Evolutionary conservation across 2,329 filamentous ascomycete genomes (phyloP).

Genomic region (Xylariomycetidae sp.): DNA sequence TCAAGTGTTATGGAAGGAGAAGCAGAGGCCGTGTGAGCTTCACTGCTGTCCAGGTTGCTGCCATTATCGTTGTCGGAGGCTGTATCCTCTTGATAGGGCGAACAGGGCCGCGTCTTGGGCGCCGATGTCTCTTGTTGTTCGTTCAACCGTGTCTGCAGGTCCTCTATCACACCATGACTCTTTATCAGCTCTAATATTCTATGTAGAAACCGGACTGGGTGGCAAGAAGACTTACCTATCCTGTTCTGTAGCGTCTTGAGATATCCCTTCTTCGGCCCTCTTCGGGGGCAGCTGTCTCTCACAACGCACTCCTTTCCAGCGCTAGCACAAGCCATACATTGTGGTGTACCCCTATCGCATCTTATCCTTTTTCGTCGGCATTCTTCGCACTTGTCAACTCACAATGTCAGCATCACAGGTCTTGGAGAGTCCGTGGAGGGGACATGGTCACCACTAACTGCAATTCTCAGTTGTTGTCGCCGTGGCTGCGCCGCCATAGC

Average conservation of each 20-base stretch:
- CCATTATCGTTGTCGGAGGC: background rate
- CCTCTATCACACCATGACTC: too few species aligned
- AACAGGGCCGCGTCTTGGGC: background rate
- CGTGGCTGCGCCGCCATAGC: too few species aligned
- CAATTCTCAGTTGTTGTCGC: too few species aligned
- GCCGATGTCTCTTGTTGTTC: slow-evolving; percentile 1
- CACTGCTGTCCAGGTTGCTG: background rate
- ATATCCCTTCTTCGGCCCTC: slow-evolving; percentile 10
- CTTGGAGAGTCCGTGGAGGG: too few species aligned
- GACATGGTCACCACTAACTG: too few species aligned
- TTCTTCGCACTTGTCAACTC: slow-evolving; percentile 4
- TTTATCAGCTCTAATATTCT: too few species aligned
- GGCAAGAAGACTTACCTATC: slow-evolving; percentile 5
- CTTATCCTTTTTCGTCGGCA: slow-evolving; percentile 5
- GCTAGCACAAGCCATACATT: slow-evolving; percentile 5
- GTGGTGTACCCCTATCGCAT: slow-evolving; percentile 4
- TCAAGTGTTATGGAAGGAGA: too few species aligned
- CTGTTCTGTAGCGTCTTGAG: slow-evolving; percentile 4
- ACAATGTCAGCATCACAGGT: background rate
- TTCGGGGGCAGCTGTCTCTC: slow-evolving; percentile 3
- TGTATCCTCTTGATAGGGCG: too few species aligned
- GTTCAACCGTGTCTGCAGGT: background rate
- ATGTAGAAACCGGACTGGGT: background rate
- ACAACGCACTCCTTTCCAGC: slow-evolving; percentile 5
- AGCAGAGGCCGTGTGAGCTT: too few species aligned